These are phyloP conservation scores for Grigorovia transvaalensis DNA, from an alignment of 805 yeast species.

Conservation along the genomic window DNA sequence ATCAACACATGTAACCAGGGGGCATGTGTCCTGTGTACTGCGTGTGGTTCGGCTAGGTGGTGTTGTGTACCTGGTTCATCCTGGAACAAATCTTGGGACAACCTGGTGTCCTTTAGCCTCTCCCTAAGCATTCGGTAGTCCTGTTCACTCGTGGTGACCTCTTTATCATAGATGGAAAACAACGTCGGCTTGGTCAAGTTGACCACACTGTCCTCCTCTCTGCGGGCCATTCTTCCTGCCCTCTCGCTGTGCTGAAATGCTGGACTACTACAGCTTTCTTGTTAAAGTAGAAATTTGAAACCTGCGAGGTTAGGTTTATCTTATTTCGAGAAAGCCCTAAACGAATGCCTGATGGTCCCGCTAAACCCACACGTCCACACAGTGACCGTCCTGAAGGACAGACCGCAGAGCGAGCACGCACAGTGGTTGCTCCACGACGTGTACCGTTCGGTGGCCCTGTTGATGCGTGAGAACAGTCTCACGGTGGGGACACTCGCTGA, in stretches of 20 bases:
- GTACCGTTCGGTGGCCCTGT: slow-evolving; percentile 63
- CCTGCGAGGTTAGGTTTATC: too few relatives aligned
- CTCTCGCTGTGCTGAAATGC: too few relatives aligned
- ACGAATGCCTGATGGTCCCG: slow-evolving; percentile 1
- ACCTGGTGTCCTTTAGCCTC: background rate
- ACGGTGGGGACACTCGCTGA: slow-evolving; percentile 64
- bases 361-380: slow-evolving; percentile 6
- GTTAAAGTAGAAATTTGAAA: too few relatives aligned
- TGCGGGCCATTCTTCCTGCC: too few relatives aligned
- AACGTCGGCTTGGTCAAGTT: slow-evolving; percentile 43
- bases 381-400: slow-evolving; percentile 4
- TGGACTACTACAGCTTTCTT: too few relatives aligned
- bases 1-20: slow-evolving; percentile 4
- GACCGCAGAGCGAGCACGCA: slow-evolving; percentile 4
- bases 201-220: slow-evolving; percentile 27
- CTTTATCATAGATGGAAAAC: slow-evolving; percentile 41
- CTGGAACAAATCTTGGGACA: background rate
- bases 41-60: too few relatives aligned
- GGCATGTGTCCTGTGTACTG: too few relatives aligned
- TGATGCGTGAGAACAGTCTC: slow-evolving; percentile 59
- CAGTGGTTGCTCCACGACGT: slow-evolving; percentile 32
- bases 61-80: too few relatives aligned
- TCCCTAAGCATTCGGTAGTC: background rate
- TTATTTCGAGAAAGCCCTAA: too few relatives aligned
- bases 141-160: slow-evolving; percentile 13